Conservation (phyloP, 139 green algal genomes). For the Gonium pectorale region DNA sequence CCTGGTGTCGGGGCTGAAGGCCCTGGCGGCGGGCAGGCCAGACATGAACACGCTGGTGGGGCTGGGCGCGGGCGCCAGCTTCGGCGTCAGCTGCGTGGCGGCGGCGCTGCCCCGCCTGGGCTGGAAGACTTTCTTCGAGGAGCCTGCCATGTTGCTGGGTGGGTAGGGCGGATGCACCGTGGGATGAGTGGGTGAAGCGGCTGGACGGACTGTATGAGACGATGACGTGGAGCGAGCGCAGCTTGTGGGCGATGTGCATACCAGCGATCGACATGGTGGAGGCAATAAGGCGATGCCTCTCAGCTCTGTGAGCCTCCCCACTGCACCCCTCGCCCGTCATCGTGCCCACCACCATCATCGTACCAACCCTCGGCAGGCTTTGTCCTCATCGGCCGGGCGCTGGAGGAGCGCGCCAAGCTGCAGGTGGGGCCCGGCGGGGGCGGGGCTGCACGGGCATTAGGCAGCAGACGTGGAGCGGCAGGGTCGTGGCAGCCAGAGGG, state of each 20-base stretch:
- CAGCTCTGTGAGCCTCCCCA: too few species aligned
- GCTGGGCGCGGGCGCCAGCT: conserved; percentile 88
- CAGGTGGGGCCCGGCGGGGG: conserved; percentile 34
- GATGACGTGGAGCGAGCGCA: too few species aligned
- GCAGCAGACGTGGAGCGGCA: too few species aligned
- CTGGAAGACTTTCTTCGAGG: conserved; percentile 98
- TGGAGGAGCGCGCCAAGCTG: conserved; percentile 96
- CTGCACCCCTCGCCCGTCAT: too few species aligned
- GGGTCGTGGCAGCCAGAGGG: too few species aligned
- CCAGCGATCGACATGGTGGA: too few species aligned
- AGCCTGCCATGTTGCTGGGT: conserved; percentile 98
- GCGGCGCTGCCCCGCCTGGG: conserved; percentile 69
- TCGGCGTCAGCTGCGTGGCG: conserved; percentile 87
- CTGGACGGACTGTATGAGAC: too few species aligned
- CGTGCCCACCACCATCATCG: too few species aligned
- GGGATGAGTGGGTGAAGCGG: neutral
- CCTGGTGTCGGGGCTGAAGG: conserved; percentile 55
- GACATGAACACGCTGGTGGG: conserved; percentile 99
- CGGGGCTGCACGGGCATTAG: too few species aligned
- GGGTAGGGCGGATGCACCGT: conserved; percentile 45
- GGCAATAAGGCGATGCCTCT: too few species aligned
- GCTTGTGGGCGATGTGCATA: too few species aligned
- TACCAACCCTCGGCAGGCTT: conserved; percentile 55
- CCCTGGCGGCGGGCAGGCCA: conserved; percentile 75
- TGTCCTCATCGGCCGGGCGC: conserved; percentile 89